Conservation (phyloP, 2,329 filamentous ascomycete genomes). For the Fusarium nelsonii region DNA sequence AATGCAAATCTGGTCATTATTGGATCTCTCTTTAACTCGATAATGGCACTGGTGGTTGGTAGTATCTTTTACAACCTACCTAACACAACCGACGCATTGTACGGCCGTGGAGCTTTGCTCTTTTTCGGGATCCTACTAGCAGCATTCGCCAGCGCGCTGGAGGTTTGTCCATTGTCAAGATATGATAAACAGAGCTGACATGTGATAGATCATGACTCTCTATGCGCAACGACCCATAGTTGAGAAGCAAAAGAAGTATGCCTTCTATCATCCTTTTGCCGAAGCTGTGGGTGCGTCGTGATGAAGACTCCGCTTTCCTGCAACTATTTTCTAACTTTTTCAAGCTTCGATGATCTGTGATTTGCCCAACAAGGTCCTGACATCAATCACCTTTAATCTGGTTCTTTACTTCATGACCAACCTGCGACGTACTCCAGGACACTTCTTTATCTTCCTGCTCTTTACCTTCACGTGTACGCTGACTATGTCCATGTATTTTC, state of each 20-base stretch:
- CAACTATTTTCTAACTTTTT: neutral
- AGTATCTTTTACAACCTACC: slow-evolving; percentile 63
- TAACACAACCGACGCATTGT: slow-evolving; percentile 58
- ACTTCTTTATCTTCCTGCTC: slow-evolving; percentile 61
- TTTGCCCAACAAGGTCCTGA: slow-evolving; percentile 56
- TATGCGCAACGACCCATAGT: slow-evolving; percentile 52
- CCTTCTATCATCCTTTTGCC: slow-evolving; percentile 52
- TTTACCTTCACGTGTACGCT: slow-evolving; percentile 56
- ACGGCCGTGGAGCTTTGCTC: slow-evolving; percentile 59
- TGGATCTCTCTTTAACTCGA: slow-evolving; percentile 54
- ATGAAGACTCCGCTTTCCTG: neutral
- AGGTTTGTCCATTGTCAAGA: slow-evolving; percentile 28
- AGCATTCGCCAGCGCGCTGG: slow-evolving; percentile 55
- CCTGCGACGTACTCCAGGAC: slow-evolving; percentile 57
- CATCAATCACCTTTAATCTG: slow-evolving; percentile 57
- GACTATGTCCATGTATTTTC: slow-evolving; percentile 60
- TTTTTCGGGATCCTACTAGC: slow-evolving; percentile 67
- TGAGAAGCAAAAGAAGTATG: slow-evolving; percentile 54
- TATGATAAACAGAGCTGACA: neutral
- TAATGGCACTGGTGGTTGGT: slow-evolving; percentile 65
- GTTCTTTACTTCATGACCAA: slow-evolving; percentile 64
- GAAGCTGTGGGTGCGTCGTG: slow-evolving; percentile 44
- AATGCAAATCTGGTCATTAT: neutral
- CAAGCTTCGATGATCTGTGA: slow-evolving; percentile 53
- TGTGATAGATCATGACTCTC: slow-evolving; percentile 1